phyloP scores from a whole-genome alignment of 768 basidiomycete genomes.

The Termitomyces eurrhizus region DNA sequence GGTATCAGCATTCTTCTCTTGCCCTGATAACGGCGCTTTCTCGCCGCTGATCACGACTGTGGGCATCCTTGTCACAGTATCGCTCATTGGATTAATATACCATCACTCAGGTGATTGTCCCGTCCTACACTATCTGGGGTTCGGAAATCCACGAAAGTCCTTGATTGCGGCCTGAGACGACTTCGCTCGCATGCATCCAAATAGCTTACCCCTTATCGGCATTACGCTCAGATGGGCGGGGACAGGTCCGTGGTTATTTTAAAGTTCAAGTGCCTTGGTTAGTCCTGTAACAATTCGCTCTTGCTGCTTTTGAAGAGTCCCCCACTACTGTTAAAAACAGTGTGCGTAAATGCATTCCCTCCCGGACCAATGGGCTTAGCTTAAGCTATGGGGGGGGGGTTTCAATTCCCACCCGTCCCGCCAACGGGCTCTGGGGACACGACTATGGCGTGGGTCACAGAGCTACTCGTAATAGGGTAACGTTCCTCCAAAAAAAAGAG shows the following conservation, averaged over 20 bases:
- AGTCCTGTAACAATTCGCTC: background rate
- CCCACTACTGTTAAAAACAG: no score
- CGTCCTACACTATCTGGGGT: background rate
- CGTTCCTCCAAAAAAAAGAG: no score
- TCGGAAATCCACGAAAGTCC: background rate
- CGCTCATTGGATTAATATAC: background rate
- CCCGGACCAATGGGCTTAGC: no score
- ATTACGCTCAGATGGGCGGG: background rate
- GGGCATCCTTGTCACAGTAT: background rate
- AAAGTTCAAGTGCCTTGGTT: background rate
- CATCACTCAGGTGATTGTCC: background rate
- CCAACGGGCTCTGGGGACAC: no score
- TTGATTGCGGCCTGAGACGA: background rate
- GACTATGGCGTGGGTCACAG: no score
- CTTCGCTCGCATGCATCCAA: background rate
- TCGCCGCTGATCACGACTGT: background rate
- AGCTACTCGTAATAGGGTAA: no score
- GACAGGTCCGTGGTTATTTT: background rate
- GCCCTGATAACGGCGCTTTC: background rate
- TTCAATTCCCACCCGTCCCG: no score
- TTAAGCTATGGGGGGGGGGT: no score
- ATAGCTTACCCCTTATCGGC: background rate
- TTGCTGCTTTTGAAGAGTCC: background rate
- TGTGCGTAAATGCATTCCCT: no score
- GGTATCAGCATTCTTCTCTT: background rate